Conservation (phyloP, 78 protist genomes). For the Dictyostelium citrinum region DNA sequence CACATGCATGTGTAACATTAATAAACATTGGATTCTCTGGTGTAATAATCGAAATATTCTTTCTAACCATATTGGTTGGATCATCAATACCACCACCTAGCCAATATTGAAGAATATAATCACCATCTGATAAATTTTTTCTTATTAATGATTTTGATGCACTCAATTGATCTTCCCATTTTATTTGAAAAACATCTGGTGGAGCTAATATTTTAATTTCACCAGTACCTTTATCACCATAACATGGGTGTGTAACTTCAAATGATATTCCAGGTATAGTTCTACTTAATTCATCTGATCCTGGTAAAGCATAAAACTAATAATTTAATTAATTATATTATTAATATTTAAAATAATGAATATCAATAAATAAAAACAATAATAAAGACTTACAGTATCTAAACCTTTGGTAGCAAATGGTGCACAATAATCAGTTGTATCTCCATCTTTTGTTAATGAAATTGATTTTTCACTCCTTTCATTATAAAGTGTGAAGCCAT, state of each 20-base stretch:
- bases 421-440: conserved; percentile 11
- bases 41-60: background rate
- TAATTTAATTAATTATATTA: too few relatives aligned
- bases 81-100: background rate
- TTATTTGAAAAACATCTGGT: background rate
- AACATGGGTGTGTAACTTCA: conserved; percentile 27
- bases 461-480: background rate
- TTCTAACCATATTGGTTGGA: background rate
- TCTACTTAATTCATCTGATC: background rate
- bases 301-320: background rate
- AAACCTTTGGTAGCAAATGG: conserved; percentile 42
- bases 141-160: background rate
- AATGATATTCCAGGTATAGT: conserved; percentile 26
- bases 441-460: background rate
- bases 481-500: conserved; percentile 22
- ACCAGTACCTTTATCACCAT: conserved; percentile 30
- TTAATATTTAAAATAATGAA: too few relatives aligned
- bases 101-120: background rate
- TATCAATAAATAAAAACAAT: too few relatives aligned
- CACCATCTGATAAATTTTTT: background rate
- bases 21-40: conserved; percentile 26
- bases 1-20: background rate
- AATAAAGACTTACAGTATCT: conserved; percentile 44
- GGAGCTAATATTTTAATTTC: background rate
- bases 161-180: conserved; percentile 15